phyloP scores from a whole-genome alignment of 1,284 basidiomycete genomes.

The Ceratobasidium sp. region DNA sequence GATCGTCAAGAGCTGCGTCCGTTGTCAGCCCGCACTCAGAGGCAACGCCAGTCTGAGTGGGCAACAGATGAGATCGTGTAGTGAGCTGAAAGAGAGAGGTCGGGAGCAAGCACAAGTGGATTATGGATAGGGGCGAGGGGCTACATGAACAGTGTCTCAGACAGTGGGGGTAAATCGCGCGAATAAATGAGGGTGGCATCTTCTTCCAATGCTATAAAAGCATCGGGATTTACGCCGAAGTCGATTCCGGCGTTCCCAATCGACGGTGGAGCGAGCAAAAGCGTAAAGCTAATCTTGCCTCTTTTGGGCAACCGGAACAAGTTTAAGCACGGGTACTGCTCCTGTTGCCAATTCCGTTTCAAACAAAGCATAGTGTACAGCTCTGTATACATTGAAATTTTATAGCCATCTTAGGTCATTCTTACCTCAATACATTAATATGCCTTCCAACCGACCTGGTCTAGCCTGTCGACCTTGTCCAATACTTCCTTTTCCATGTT shows the following conservation, averaged over 20 bases:
- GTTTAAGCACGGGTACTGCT: constrained; percentile 16
- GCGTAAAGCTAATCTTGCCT: constrained; percentile 2
- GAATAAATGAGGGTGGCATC: constrained; percentile 2
- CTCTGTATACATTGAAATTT: constrained; percentile 2
- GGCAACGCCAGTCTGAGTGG: constrained; percentile 19
- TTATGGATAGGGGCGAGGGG: constrained; percentile 8
- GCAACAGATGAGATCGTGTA: constrained; percentile 6
- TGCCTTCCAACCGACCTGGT: constrained; percentile 83
- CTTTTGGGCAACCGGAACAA: constrained; percentile 2
- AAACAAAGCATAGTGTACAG: constrained; percentile 10
- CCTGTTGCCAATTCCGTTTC: constrained; percentile 27
- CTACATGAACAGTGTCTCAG: constrained; percentile 26
- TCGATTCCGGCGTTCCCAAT: constrained; percentile 21
- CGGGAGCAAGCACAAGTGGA: neutral
- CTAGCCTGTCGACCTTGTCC: constrained; percentile 78
- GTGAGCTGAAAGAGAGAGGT: constrained; percentile 3
- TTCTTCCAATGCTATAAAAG: neutral
- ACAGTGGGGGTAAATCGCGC: neutral
- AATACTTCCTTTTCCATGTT: constrained; percentile 82
- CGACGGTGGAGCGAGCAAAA: constrained; percentile 34
- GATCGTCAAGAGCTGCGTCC: constrained; percentile 26
- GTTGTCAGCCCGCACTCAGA: neutral
- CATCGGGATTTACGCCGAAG: neutral
- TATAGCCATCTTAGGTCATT: neutral
- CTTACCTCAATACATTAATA: constrained; percentile 53